Percentiles rank a stretch among this genome's conserved stretches.
Evolutionary conservation across 2,329 filamentous ascomycete species (phyloP).

Genomic region (Rhinocladiella similis): DNA sequence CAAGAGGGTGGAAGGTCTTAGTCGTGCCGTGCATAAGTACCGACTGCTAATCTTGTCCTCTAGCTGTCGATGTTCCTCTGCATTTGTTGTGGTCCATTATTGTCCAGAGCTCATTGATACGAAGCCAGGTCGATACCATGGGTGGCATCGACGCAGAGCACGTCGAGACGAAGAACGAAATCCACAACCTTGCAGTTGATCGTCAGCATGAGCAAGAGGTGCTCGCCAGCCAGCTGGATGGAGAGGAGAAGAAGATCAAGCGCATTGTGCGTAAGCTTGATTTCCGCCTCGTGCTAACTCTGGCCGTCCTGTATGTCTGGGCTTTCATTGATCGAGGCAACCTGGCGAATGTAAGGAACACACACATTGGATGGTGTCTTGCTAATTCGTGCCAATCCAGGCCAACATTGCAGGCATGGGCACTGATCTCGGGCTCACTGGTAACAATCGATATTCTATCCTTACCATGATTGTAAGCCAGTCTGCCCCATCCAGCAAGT

Average conservation of each 20-base stretch:
- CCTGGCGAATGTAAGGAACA: conserved; percentile 40
- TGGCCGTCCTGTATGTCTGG: conserved; percentile 12
- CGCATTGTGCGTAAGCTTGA: conserved; percentile 11
- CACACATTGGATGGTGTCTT: neutral
- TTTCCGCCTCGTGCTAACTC: conserved; percentile 3
- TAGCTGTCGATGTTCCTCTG: neutral
- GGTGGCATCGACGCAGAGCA: neutral
- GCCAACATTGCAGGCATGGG: conserved; percentile 45
- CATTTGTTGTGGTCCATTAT: too few species aligned
- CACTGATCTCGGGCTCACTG: conserved; percentile 41
- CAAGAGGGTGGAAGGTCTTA: too few species aligned
- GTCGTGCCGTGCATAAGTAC: too few species aligned
- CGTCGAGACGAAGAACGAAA: neutral
- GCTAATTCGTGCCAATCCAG: neutral
- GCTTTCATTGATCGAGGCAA: conserved; percentile 46
- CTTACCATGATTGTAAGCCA: conserved; percentile 25
- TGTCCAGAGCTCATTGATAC: neutral
- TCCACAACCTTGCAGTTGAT: neutral
- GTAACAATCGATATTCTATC: conserved; percentile 37
- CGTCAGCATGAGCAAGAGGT: neutral
- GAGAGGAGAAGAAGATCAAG: conserved; percentile 5
- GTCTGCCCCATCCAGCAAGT: too few species aligned
- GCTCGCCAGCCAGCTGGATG: neutral
- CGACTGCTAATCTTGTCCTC: neutral
- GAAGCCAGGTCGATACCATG: neutral